A percentile compares a stretch with the other conserved stretches of the same genome.
These are phyloP conservation scores for Candida insectalens DNA, from an alignment of 805 yeast species.

Conservation along the genomic window DNA sequence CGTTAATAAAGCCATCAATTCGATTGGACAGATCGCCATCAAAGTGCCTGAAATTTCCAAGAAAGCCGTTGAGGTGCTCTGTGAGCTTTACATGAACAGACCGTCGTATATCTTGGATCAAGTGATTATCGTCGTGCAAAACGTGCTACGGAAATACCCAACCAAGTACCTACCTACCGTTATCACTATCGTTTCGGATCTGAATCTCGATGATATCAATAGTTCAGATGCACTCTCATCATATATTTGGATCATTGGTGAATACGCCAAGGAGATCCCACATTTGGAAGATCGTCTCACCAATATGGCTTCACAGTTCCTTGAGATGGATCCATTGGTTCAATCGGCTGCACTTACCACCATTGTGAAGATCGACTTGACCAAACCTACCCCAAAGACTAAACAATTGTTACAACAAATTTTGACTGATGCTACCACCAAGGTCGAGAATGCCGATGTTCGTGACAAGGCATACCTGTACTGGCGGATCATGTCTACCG, in stretches of 20 bases:
- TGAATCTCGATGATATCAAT: conserved; percentile 34
- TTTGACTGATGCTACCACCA: conserved; percentile 52
- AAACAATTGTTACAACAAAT: conserved; percentile 44
- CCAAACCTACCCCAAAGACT: conserved; percentile 22
- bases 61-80: conserved; percentile 51
- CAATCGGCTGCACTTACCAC: conserved; percentile 54
- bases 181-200: conserved; percentile 42
- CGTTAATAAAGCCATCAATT: conserved; percentile 54
- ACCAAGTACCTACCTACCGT: conserved; percentile 39
- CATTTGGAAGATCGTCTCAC: conserved; percentile 37
- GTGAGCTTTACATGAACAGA: conserved; percentile 50
- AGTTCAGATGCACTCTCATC: conserved; percentile 44
- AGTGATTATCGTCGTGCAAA: conserved; percentile 51
- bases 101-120: conserved; percentile 55
- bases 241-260: conserved; percentile 66
- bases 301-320: conserved; percentile 39
- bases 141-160: conserved; percentile 59
- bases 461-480: conserved; percentile 73
- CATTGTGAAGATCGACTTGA: conserved; percentile 44
- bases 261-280: conserved; percentile 54
- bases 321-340: conserved; percentile 48
- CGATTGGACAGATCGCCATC: conserved; percentile 65
- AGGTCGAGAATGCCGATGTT: conserved; percentile 64
- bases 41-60: conserved; percentile 43
- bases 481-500: conserved; percentile 63